Base-by-base conservation (phyloP, 164 flowering plant species). In the Tinospora cordifolia region DNA sequence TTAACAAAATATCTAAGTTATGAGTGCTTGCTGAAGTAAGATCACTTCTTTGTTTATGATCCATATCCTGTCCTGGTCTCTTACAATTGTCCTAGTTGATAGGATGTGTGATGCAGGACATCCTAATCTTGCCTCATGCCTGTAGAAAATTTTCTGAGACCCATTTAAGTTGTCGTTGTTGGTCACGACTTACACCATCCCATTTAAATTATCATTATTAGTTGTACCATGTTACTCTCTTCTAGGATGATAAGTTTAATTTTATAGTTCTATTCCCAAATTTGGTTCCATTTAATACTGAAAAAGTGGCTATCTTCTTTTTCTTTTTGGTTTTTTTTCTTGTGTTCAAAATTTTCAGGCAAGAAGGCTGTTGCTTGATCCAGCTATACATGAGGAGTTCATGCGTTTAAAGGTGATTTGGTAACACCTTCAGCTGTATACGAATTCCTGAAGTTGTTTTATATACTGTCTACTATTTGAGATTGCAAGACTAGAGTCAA, bases 351-450 rank as follows among this genome's bases (percentile, higher is more conserved):
- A 27, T 66, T 62, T 22, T 60, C 83, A 95, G 99, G 91, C 95
- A 71, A 86, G 98, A 82, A 87, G 89, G 81, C 78, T 95, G 66
- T 74, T 95, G 57, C 87, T 95, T 65, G 99, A 95, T 78, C 98
- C 98, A 63, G 99, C 98, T 41, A 92, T 95, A 73, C 98, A 95
- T 80, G 98, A 92, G 79, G 99, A 95, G 83, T 95, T 95, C 79
- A 88, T 87, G 26, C 89, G 98, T 47, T 81, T 95, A 70, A 95
- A 95, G 98, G 99, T 95, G 65, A 69, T 75, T 74, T 38, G 67
- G 68, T 30, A 2, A 57, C 63, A 12, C 63, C 49, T 58, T 6
- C 40, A 26, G 13, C 30, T 41, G 22, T 58, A 24, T 9, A 25
- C 27, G 15, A 47, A 25, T 13, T 67, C 9, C 39, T 6, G 38